Base-by-base conservation (phyloP, 805 yeast genomes). In the Pichia membranifaciens region DNA sequence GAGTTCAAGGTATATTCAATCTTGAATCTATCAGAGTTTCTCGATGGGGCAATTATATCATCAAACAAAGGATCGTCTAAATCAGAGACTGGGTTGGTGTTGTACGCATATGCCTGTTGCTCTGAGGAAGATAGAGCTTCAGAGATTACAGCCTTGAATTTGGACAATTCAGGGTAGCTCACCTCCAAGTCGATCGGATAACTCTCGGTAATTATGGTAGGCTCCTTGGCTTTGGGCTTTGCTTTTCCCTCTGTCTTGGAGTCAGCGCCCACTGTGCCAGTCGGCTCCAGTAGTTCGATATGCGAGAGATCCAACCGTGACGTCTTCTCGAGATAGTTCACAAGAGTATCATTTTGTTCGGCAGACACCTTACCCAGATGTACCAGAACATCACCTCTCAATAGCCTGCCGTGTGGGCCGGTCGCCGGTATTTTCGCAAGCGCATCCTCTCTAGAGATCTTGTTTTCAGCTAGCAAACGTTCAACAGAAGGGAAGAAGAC, bases 311-410 rank as follows among this genome's bases (percentile, higher is more conserved):
- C 96, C 53, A 89, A 70, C 57, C 78, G 82, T 52, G 77, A 75
- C 53, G 75, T 75, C 31, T 73, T 65, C 43, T 75, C 70, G 53
- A 90, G 65, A 59, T 70, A 82, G 28, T 76, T 67, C 5, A 85
- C 71, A 49, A 90, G 72, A 18, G 68, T 62, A 17, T 66, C 57
- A 21, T 81, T 79, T 6, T 82, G 67, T 8, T 76, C 80, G 34
- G 69, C 57, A 10, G 87, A 66, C 45, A 90, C 84, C 51, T 76
- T 66, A 25, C 98, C 97, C 44, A 90, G 59, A 61, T 78, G 81
- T 0, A 95, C 93, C 54, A 90, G 73, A 1, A 90, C 91, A 64
- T 91, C 99, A 53, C 98, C 98, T 68, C 85, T 87, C 53, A 91
- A 73, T 36, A 91, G 63, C 59, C 96, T 76, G 9, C 98, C 98